Evolutionary conservation across 371 early-diverging fungal species (phyloP).

Genomic region (Hamiltosporidium magnivora): DNA sequence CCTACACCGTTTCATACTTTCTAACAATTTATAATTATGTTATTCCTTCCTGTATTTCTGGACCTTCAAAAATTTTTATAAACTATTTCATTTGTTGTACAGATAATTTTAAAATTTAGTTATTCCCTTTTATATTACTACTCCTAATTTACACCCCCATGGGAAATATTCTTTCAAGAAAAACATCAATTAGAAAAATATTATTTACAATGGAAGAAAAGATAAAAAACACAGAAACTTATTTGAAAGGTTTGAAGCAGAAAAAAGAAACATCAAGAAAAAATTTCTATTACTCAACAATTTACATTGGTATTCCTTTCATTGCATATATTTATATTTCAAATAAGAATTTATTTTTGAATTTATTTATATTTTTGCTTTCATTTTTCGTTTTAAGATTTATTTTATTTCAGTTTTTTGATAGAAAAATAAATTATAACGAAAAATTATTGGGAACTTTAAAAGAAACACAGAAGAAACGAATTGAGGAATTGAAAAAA

Average conservation of each 20-base stretch:
- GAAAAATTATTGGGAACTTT: constrained; percentile 19
- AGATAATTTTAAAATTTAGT: too few relatives aligned
- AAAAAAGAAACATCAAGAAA: background rate
- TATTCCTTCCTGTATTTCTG: too few relatives aligned
- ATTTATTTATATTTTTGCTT: constrained; percentile 5
- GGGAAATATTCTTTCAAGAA: constrained; percentile 41
- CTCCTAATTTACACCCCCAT: constrained; percentile 3
- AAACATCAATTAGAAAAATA: constrained; percentile 19
- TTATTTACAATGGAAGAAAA: constrained; percentile 28
- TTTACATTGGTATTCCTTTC: constrained; percentile 6
- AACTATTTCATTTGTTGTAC: too few relatives aligned
- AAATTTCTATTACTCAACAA: background rate
- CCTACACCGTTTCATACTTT: too few relatives aligned
- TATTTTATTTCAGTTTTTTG: constrained; percentile 1
- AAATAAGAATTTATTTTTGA: constrained; percentile 3
- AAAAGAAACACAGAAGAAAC: constrained; percentile 27
- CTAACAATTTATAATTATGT: too few relatives aligned
- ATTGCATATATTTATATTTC: constrained; percentile 3
- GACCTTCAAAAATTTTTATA: too few relatives aligned
- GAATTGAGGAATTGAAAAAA: constrained; percentile 32
- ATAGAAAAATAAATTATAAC: constrained; percentile 9
- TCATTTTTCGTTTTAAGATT: constrained; percentile 5
- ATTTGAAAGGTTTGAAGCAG: background rate
- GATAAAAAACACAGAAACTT: constrained; percentile 15
- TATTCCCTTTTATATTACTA: too few relatives aligned